These are phyloP conservation scores for Sporothrix sp. DNA, from an alignment of 2,329 filamentous ascomycete species.

Conservation along the genomic window DNA sequence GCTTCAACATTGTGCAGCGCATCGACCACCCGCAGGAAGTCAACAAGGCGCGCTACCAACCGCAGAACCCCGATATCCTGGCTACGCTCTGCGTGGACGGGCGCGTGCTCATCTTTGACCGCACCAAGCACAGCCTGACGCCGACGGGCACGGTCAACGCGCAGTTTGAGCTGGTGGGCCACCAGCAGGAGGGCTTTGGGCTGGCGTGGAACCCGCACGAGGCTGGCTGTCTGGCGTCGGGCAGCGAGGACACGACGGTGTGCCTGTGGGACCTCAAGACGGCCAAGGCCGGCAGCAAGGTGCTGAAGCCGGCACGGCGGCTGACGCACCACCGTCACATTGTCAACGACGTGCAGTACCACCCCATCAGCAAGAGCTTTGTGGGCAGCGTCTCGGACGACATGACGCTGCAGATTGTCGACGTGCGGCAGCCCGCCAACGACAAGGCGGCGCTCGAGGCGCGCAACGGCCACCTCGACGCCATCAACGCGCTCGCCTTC, in stretches of 20 bases:
- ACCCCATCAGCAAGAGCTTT: constrained; percentile 73
- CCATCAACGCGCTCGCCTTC: constrained; percentile 92
- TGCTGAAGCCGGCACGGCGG: constrained; percentile 58
- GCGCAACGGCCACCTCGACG: constrained; percentile 71
- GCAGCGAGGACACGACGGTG: constrained; percentile 86
- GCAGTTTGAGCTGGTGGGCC: constrained; percentile 76
- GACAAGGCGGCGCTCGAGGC: constrained; percentile 60
- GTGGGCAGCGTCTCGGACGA: constrained; percentile 95
- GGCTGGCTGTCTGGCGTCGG: constrained; percentile 74
- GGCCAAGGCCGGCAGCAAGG: constrained; percentile 51
- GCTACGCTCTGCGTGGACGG: constrained; percentile 86
- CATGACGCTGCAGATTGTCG: constrained; percentile 82
- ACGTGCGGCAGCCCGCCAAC: constrained; percentile 61
- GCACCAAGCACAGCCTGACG: constrained; percentile 79
- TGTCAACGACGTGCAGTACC: constrained; percentile 95
- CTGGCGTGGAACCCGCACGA: constrained; percentile 84
- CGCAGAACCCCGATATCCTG: constrained; percentile 93
- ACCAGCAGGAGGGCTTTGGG: constrained; percentile 83
- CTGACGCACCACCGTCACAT: constrained; percentile 85
- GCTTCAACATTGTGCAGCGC: constrained; percentile 86
- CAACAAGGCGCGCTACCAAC: constrained; percentile 97
- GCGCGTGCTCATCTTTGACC: constrained; percentile 85
- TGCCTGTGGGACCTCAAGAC: constrained; percentile 84
- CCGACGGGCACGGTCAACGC: constrained; percentile 67
- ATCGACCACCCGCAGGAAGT: constrained; percentile 96